Percentiles rank a stretch among this genome's conserved stretches.
These are phyloP conservation scores for Tricholoma matsutake DNA, from an alignment of 768 basidiomycete species.

Conservation along the genomic window DNA sequence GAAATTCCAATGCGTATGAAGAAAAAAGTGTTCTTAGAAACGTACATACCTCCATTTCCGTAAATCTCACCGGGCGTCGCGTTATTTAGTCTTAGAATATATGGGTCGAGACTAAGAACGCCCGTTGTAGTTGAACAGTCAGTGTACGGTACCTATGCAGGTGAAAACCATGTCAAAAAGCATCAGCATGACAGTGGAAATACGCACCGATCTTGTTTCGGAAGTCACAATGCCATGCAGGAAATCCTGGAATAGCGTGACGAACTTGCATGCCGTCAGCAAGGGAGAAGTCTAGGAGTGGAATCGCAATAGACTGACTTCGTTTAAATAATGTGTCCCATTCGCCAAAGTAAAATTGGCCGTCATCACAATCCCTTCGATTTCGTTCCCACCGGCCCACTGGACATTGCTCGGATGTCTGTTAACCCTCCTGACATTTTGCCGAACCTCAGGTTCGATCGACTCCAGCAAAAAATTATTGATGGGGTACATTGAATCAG, in stretches of 20 bases:
- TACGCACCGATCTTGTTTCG: conserved; percentile 46
- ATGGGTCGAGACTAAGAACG: conserved; percentile 53
- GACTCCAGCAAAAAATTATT: conserved; percentile 52
- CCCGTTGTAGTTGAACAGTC: conserved; percentile 59
- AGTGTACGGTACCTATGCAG: conserved; percentile 48
- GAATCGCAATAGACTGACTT: conserved; percentile 28
- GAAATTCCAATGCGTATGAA: background rate
- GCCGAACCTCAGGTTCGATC: conserved; percentile 52
- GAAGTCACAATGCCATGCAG: conserved; percentile 44
- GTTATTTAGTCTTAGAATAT: conserved; percentile 47
- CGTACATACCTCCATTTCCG: conserved; percentile 47
- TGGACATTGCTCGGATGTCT: conserved; percentile 55
- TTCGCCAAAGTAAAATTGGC: conserved; percentile 35
- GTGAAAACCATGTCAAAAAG: background rate
- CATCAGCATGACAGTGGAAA: background rate
- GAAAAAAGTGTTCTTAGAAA: background rate
- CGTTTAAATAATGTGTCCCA: conserved; percentile 47
- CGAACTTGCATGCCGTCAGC: conserved; percentile 31
- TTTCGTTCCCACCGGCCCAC: conserved; percentile 63
- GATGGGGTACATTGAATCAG: conserved; percentile 53
- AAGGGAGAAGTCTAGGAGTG: background rate
- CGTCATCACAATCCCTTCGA: conserved; percentile 47
- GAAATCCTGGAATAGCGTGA: conserved; percentile 51
- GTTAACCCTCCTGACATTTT: conserved; percentile 56
- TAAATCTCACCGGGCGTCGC: conserved; percentile 52